These are phyloP conservation scores for Xenoacremonium recifei DNA, from an alignment of 2,329 filamentous ascomycete species.

Conservation along the genomic window DNA sequence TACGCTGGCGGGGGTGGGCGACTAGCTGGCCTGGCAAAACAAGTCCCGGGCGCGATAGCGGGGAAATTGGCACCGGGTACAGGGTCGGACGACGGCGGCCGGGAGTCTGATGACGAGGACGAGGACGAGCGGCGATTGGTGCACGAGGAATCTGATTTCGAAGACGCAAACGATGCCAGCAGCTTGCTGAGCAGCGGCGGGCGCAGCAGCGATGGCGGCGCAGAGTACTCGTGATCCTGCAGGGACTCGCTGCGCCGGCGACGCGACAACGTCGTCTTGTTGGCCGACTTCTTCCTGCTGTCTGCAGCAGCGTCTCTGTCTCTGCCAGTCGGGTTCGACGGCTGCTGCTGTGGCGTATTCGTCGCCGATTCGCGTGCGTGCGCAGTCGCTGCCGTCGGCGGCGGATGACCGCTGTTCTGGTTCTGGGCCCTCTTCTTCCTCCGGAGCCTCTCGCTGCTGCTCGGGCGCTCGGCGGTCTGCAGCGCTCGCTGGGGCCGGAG, in stretches of 20 bases:
- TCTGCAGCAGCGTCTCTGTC: not conserved
- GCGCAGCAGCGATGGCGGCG: not conserved
- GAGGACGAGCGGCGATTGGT: conserved; percentile 10
- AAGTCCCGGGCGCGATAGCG: no score
- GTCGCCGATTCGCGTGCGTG: not conserved
- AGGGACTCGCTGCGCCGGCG: not conserved
- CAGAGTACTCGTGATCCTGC: not conserved
- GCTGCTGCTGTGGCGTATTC: not conserved
- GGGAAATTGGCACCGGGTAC: no score
- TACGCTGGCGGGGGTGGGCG: conserved; percentile 24
- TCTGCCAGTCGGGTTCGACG: no score
- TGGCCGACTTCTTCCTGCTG: conserved; percentile 27
- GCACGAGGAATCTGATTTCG: not conserved
- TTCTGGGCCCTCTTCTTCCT: conserved; percentile 2
- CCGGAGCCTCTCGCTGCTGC: conserved; percentile 11
- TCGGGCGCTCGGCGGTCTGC: no score
- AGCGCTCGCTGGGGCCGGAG: conserved; percentile 33
- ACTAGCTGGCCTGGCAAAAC: no score
- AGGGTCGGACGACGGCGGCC: no score
- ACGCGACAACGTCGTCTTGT: conserved; percentile 1
- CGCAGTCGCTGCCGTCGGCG: not conserved
- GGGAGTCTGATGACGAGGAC: no score
- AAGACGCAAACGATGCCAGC: conserved; percentile 10
- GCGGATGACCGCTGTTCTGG: conserved; percentile 3
- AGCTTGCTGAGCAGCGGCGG: conserved; percentile 10